Percentiles rank a stretch among this genome's conserved stretches.
Conservation (phyloP, 495 filamentous ascomycete species). For the Penicillium dipodomyicola region DNA sequence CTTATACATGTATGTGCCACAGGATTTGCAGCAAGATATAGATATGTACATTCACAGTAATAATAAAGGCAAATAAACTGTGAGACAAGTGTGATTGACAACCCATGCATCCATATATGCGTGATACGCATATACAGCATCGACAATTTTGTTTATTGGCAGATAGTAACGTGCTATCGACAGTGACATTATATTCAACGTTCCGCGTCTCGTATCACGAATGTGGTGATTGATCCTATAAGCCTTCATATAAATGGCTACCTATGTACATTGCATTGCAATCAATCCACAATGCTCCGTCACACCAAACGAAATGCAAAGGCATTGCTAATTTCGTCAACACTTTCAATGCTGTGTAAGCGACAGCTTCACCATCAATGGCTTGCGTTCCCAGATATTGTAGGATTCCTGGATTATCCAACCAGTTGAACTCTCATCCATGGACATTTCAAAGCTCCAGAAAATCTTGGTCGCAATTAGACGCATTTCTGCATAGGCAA, state of each 20-base stretch:
- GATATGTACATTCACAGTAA: background rate
- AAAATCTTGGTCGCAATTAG: slow-evolving; percentile 51
- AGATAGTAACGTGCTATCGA: too few species aligned
- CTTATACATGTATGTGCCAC: background rate
- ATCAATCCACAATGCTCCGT: background rate
- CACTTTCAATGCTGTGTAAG: background rate
- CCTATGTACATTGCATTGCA: background rate
- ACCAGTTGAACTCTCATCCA: slow-evolving; percentile 29
- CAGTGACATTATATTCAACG: background rate
- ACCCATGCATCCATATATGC: background rate
- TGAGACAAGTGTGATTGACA: background rate
- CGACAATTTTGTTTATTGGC: background rate
- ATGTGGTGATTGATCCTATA: background rate
- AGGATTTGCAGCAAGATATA: background rate
- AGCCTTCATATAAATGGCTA: background rate
- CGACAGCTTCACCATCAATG: slow-evolving; percentile 29
- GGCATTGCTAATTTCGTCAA: background rate
- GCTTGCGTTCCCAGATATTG: slow-evolving; percentile 35
- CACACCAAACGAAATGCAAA: background rate
- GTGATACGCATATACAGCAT: background rate
- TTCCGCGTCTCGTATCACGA: background rate
- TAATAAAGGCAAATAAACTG: background rate
- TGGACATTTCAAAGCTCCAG: slow-evolving; percentile 52
- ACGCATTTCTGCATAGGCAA: slow-evolving; percentile 54
- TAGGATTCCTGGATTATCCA: slow-evolving; percentile 41